Conservation (phyloP, 306 rosid species). For the Cyamopsis tetragonoloba region DNA sequence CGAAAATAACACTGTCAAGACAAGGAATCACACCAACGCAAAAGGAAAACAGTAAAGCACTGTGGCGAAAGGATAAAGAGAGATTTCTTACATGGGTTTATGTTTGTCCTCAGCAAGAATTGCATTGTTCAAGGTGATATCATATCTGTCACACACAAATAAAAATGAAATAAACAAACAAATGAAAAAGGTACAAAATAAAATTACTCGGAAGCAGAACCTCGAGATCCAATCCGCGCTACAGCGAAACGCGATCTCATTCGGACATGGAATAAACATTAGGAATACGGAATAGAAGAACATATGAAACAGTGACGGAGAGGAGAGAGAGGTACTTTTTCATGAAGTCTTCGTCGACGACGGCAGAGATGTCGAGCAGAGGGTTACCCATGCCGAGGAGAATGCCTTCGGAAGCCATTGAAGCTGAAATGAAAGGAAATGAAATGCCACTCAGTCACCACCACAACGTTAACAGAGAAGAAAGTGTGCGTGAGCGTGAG, state of each 20-base stretch:
- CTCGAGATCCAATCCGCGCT: background rate
- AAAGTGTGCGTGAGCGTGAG: background rate
- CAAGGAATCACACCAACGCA: too few relatives aligned
- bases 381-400: conserved; percentile 87
- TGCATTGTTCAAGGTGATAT: conserved; percentile 60
- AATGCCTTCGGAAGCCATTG: conserved; percentile 54
- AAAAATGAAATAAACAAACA: background rate
- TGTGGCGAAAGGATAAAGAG: background rate
- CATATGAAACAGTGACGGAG: background rate
- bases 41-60: background rate
- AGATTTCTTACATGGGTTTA: conserved; percentile 54
- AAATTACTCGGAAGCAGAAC: background rate
- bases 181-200: background rate
- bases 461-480: too few relatives aligned
- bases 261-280: background rate
- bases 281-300: background rate
- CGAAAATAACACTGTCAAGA: background rate
- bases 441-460: too few relatives aligned
- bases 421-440: background rate
- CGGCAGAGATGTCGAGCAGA: conserved; percentile 72
- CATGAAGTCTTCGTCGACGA: conserved; percentile 54
- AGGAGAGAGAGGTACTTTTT: conserved; percentile 36
- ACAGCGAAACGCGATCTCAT: background rate
- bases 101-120: conserved; percentile 85
- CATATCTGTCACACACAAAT: conserved; percentile 44